Percentiles rank a stretch among this genome's conserved stretches.
phyloP scores from a whole-genome alignment of 257 asterid species.

The Nicotiana paniculata region DNA sequence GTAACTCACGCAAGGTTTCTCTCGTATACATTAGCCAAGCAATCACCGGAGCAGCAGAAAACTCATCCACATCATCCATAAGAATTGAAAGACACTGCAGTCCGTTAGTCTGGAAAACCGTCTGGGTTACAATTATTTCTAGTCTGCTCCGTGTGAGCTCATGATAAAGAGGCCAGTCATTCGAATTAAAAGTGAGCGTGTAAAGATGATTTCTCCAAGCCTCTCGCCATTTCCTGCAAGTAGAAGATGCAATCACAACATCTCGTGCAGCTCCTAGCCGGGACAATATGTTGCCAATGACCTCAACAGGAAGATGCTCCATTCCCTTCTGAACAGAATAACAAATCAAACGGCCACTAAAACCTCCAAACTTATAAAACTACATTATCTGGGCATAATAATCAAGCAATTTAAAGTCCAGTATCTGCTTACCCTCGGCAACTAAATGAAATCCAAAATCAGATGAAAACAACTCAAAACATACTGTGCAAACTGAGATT shows the following conservation, averaged over 20 bases:
- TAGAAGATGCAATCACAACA: slow-evolving; percentile 68
- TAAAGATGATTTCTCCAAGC: slow-evolving; percentile 75
- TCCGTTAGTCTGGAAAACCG: slow-evolving; percentile 62
- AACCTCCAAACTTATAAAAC: slow-evolving; percentile 3
- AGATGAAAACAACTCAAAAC: not conserved
- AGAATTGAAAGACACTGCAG: slow-evolving; percentile 57
- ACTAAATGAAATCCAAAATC: slow-evolving; percentile 8
- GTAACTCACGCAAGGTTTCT: slow-evolving; percentile 59
- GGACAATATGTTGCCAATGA: slow-evolving; percentile 71
- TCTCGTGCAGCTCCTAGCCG: slow-evolving; percentile 78
- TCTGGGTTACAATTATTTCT: slow-evolving; percentile 72
- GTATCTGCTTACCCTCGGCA: not conserved
- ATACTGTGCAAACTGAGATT: not conserved
- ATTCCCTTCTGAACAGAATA: slow-evolving; percentile 22
- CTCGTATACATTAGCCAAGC: slow-evolving; percentile 89
- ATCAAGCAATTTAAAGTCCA: slow-evolving; percentile 15
- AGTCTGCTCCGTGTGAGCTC: slow-evolving; percentile 47
- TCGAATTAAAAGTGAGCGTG: slow-evolving; percentile 52
- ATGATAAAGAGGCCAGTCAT: slow-evolving; percentile 64
- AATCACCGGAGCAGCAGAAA: slow-evolving; percentile 65
- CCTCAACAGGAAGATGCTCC: slow-evolving; percentile 84
- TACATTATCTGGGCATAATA: slow-evolving; percentile 9
- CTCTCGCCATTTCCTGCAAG: slow-evolving; percentile 74
- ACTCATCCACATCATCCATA: slow-evolving; percentile 72
- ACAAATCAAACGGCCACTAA: not conserved